phyloP scores from a whole-genome alignment of 1,284 basidiomycete species.

The Apiotrichum domesticum region DNA sequence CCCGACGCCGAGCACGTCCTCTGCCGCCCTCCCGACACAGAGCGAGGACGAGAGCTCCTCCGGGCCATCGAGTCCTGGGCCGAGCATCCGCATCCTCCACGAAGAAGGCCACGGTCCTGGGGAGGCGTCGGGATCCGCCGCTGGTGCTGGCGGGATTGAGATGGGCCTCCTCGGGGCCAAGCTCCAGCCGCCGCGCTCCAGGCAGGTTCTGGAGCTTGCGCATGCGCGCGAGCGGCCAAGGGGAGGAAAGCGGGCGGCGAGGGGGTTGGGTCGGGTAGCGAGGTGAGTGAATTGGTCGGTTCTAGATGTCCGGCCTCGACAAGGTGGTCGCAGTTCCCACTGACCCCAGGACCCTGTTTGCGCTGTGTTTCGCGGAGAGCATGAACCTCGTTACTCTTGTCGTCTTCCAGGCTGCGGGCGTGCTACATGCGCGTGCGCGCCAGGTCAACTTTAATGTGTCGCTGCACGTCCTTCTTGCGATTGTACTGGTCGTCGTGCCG shows the following conservation, averaged over 20 bases:
- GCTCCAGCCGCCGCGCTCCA: constrained; percentile 20
- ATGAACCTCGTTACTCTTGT: constrained; percentile 44
- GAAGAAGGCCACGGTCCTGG: constrained; percentile 10
- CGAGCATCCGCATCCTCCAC: neutral
- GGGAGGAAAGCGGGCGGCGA: constrained; percentile 29
- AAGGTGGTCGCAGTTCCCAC: neutral
- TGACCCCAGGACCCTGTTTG: constrained; percentile 36
- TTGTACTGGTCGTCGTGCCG: constrained; percentile 42
- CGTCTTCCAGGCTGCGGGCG: constrained; percentile 36
- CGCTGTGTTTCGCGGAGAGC: constrained; percentile 43
- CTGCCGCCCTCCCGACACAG: neutral
- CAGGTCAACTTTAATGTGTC: constrained; percentile 45
- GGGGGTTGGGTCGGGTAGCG: constrained; percentile 33
- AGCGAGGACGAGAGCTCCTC: constrained; percentile 6
- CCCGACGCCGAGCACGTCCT: neutral
- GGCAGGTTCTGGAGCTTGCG: constrained; percentile 28
- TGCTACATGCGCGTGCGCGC: constrained; percentile 39
- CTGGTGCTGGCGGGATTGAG: constrained; percentile 15
- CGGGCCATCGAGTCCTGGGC: constrained; percentile 4
- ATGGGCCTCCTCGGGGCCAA: constrained; percentile 26
- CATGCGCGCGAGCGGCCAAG: constrained; percentile 19
- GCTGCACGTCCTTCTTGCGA: constrained; percentile 37
- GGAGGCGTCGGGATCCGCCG: neutral
- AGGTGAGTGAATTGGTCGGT: constrained; percentile 19
- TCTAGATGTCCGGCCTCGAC: neutral